Conservation (phyloP, 106 monocot genomes). For the Acorus calamus region DNA sequence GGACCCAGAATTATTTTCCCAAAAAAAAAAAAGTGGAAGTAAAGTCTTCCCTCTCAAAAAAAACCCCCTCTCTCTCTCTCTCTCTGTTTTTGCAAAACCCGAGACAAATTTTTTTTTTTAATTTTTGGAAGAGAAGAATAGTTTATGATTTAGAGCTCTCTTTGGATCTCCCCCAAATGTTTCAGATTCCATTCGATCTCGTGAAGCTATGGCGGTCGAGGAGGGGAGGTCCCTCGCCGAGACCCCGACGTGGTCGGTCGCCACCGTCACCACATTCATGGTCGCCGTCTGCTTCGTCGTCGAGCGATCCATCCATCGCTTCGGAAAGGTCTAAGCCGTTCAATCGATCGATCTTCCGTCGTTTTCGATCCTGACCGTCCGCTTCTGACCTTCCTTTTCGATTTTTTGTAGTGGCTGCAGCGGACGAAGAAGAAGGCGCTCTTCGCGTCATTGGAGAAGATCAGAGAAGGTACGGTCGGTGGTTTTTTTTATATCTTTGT, state of each 20-base stretch:
- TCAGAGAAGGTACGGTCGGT: neutral
- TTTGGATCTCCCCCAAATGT: too few relatives aligned
- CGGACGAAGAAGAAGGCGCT: conserved; percentile 7
- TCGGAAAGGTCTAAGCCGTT: neutral
- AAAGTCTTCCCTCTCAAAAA: too few relatives aligned
- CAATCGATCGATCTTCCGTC: neutral
- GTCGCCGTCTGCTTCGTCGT: neutral
- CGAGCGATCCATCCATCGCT: neutral
- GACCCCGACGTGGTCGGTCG: conserved; percentile 5
- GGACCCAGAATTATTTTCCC: too few relatives aligned
- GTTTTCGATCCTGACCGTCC: neutral
- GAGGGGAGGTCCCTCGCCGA: conserved; percentile 5
- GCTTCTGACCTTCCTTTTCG: neutral
- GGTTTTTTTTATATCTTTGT: too few relatives aligned
- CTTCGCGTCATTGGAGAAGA: conserved; percentile 2
- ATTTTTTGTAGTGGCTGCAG: neutral
- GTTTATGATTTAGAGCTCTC: too few relatives aligned
- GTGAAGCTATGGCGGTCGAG: neutral
- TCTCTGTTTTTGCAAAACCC: too few relatives aligned
- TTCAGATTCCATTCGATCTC: too few relatives aligned
- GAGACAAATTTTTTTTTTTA: too few relatives aligned
- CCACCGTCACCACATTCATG: neutral
- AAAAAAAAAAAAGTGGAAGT: too few relatives aligned
- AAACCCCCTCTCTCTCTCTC: too few relatives aligned
- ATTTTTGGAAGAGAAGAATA: too few relatives aligned